Percentiles rank a stretch among this genome's conserved stretches.
phyloP scores from a whole-genome alignment of 768 basidiomycete species.

The Lentinula raphanica region DNA sequence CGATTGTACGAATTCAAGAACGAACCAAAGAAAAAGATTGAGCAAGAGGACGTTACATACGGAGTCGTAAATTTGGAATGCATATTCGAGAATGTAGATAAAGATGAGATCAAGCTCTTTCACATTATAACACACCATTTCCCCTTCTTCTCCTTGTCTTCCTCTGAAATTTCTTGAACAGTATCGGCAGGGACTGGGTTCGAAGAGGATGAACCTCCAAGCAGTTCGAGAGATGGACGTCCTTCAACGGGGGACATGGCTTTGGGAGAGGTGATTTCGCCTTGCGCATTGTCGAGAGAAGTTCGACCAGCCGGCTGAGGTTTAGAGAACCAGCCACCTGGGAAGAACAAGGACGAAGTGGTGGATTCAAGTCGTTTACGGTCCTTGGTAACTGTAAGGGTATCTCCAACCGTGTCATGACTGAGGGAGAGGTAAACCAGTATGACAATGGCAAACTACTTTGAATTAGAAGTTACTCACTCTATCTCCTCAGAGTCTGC shows the following conservation, averaged over 20 bases:
- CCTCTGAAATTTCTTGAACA: slow-evolving; percentile 10
- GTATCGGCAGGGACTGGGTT: slow-evolving; percentile 10
- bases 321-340: slow-evolving; percentile 49
- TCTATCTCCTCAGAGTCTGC: neutral
- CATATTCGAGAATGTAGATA: neutral
- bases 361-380: slow-evolving; percentile 48
- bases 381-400: slow-evolving; percentile 10
- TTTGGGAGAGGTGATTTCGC: slow-evolving; percentile 38
- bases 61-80: slow-evolving; percentile 1
- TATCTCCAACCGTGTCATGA: slow-evolving; percentile 9
- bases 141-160: slow-evolving; percentile 23
- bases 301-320: slow-evolving; percentile 37
- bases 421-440: neutral
- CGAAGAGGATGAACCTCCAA: neutral
- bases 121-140: slow-evolving; percentile 38
- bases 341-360: slow-evolving; percentile 53
- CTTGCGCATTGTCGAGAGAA: slow-evolving; percentile 45
- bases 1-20: neutral
- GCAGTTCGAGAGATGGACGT: slow-evolving; percentile 9
- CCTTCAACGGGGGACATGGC: slow-evolving; percentile 19
- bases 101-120: neutral
- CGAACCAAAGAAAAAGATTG: neutral
- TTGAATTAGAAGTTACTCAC: neutral
- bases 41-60: neutral
- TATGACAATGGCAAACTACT: neutral